Conservation (phyloP, 345 rosid genomes). For the Corchorus capsularis region DNA sequence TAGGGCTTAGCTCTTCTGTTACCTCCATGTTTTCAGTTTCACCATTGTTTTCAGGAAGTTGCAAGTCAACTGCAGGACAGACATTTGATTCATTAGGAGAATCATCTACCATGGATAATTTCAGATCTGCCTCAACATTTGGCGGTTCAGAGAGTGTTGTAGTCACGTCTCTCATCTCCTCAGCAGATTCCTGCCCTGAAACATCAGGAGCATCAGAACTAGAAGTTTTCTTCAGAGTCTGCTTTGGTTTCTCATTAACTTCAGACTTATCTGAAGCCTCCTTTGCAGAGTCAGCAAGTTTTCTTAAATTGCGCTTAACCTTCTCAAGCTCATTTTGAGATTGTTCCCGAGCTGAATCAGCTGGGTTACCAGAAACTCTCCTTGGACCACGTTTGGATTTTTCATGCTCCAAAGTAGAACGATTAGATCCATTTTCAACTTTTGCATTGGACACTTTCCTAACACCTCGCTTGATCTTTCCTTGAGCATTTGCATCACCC, state of each 20-base stretch:
- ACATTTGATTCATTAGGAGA: slow-evolving; percentile 33
- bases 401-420: slow-evolving; percentile 37
- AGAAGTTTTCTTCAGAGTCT: slow-evolving; percentile 40
- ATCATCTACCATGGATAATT: slow-evolving; percentile 26
- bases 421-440: slow-evolving; percentile 42
- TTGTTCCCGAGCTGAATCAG: slow-evolving; percentile 44
- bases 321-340: slow-evolving; percentile 51
- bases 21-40: slow-evolving; percentile 40
- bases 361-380: slow-evolving; percentile 40
- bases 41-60: slow-evolving; percentile 33
- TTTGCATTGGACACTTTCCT: slow-evolving; percentile 44
- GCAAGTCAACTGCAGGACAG: slow-evolving; percentile 22
- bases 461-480: slow-evolving; percentile 46
- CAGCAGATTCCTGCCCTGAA: slow-evolving; percentile 41
- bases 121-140: slow-evolving; percentile 31
- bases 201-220: slow-evolving; percentile 36
- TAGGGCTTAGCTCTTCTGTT: slow-evolving; percentile 34
- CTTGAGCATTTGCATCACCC: slow-evolving; percentile 39
- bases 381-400: slow-evolving; percentile 52
- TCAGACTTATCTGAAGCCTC: slow-evolving; percentile 46
- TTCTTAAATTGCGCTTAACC: slow-evolving; percentile 52
- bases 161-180: slow-evolving; percentile 34
- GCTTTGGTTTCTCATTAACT: slow-evolving; percentile 47
- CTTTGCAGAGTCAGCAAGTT: slow-evolving; percentile 40
- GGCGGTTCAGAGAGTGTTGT: slow-evolving; percentile 31